Percentiles rank a stretch among this genome's conserved stretches.
Conservation (phyloP, 1,284 basidiomycete species). For the Kwoniella shivajii region DNA sequence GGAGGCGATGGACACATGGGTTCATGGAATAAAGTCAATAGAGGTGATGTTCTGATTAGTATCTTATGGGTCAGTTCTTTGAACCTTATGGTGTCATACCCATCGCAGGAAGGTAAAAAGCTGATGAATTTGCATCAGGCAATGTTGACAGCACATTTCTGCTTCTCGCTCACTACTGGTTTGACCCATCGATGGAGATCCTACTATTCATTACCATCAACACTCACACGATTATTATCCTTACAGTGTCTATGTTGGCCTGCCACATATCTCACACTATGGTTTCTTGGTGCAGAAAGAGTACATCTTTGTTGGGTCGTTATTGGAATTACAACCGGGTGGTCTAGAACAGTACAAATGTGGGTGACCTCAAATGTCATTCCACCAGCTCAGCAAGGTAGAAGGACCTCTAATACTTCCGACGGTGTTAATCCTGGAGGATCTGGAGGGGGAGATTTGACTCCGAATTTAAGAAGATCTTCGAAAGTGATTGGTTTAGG, state of each 20-base stretch:
- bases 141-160: constrained; percentile 53
- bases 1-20: constrained; percentile 31
- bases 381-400: constrained; percentile 4
- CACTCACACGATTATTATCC: constrained; percentile 53
- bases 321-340: constrained; percentile 54
- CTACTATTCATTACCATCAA: constrained; percentile 54
- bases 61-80: constrained; percentile 44
- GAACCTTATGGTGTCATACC: not conserved
- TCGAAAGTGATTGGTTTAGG: not conserved
- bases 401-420: not conserved
- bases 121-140: constrained; percentile 32
- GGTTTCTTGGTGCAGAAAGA: constrained; percentile 45
- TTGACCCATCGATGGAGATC: constrained; percentile 55
- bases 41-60: constrained; percentile 44
- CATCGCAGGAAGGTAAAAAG: not conserved
- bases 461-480: not conserved
- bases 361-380: constrained; percentile 56
- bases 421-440: not conserved
- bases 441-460: constrained; percentile 6
- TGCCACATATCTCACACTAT: constrained; percentile 52
- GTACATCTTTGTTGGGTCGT: constrained; percentile 55
- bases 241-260: constrained; percentile 57
- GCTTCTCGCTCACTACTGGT: constrained; percentile 54
- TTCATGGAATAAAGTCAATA: constrained; percentile 24
- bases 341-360: constrained; percentile 52